Evolutionary conservation across 192 early-diverging fungal genomes (phyloP).

Genomic region (Gaertneriomyces semiglobifer): DNA sequence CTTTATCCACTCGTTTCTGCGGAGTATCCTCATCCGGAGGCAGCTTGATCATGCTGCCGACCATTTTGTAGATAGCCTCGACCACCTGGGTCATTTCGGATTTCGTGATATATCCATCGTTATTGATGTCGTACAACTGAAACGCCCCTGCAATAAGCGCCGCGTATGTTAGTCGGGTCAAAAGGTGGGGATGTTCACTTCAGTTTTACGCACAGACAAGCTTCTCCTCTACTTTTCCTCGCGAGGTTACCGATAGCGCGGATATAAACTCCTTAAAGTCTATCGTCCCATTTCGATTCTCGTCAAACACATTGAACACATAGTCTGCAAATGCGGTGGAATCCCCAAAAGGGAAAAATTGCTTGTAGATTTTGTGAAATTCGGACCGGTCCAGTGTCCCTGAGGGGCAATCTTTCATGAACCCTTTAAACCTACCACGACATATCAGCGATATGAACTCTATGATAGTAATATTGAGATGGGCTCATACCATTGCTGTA

Average conservation of each 20-base stretch:
- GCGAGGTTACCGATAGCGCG: slow-evolving; percentile 79
- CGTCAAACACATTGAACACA: slow-evolving; percentile 90
- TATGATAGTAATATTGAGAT: too few relatives aligned
- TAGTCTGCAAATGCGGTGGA: slow-evolving; percentile 83
- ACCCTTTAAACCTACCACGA: slow-evolving; percentile 78
- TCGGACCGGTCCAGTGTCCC: slow-evolving; percentile 80
- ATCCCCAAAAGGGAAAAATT: slow-evolving; percentile 97
- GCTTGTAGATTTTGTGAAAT: slow-evolving; percentile 92
- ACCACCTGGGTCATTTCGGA: slow-evolving; percentile 90
- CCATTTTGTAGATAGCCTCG: slow-evolving; percentile 94
- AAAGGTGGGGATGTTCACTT: background rate
- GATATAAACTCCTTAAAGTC: slow-evolving; percentile 91
- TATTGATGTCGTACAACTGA: slow-evolving; percentile 87
- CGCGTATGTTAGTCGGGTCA: background rate
- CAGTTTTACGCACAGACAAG: slow-evolving; percentile 63
- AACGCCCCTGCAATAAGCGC: slow-evolving; percentile 61
- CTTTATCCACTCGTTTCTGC: slow-evolving; percentile 82
- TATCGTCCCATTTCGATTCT: slow-evolving; percentile 82
- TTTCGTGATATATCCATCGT: slow-evolving; percentile 79
- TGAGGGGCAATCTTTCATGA: slow-evolving; percentile 86
- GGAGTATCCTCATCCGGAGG: slow-evolving; percentile 90
- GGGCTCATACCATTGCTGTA: slow-evolving; percentile 77
- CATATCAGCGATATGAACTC: background rate
- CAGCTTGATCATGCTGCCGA: slow-evolving; percentile 85
- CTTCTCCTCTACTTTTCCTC: slow-evolving; percentile 81